Base-by-base conservation (phyloP, 345 rosid species). In the Salix arbutifolia region DNA sequence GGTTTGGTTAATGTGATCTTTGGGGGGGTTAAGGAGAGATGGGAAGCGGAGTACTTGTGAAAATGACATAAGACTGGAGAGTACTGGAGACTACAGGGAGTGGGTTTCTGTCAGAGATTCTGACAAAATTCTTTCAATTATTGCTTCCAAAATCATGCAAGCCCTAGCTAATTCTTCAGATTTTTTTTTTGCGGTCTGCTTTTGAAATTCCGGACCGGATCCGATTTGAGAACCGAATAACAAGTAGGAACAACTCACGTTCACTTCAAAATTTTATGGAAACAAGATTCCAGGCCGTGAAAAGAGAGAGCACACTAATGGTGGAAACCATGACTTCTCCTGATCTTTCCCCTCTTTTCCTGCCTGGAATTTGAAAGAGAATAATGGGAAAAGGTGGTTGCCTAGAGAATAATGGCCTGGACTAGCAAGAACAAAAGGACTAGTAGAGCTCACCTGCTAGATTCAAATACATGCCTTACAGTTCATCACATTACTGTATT, bases 111-210 rank as follows among this genome's bases (percentile, higher is more conserved):
- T 28, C 46, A 53, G 52, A 65, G 16, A 19, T 61, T 18, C 74
- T 79, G 74, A 69, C 78, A 46, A 74, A 78, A 73, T 71, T 66
- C 69, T 69, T 33, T 53, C 78, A 69, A 69, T 74, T 61, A 69
- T 60, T 58, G 68, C 25, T 42, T 62, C 68, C 52, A 21, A 75
- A 67, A 35, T 37, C 72, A 68, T 76, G 28, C 42, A 31, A 26
- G 61, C 17, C 65, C 23, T 19, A 26, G 13, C 14, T 1, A 23
- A 17, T 21, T 25, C 23, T 2, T 23, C 21, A 30, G 8, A 46
- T 13, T n/a, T 48, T 13, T 56, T 8, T 37, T 42, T 14, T 40
- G 4, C 14, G 30, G 5, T 28, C 5, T 25, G 31, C 12, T 25
- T 25, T n/a, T 61, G 25, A 61, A 62, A 26, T 13, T 11, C 16